Evolutionary conservation across 768 basidiomycete species (phyloP), one percentile per base, ranked within the genome.

Genomic region (Podaxis rugospora): DNA sequence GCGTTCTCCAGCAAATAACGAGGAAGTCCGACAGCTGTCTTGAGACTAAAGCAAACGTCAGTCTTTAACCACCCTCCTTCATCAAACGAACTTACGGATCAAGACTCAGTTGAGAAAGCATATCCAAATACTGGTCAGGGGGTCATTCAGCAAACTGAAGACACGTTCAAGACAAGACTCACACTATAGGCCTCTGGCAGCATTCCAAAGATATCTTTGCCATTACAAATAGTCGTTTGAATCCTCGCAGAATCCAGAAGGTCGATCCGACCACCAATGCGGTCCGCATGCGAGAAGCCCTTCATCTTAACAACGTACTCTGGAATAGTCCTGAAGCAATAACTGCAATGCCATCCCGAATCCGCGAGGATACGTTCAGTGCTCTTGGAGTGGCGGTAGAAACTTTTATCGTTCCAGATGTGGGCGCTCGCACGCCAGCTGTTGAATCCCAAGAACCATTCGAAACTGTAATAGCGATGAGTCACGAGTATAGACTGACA

Each of bases 281-380:
- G 82, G 65, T 87, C 85, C 7, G 82, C 78, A 71, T 87, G 86
- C 6, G 83, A 85, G 72, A 82, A 87, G 4, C 81, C 83, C 62
- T 69, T 71, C 83, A 86, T 85, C 72, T 86, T 86, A 66, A 79
- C 74, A 27, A 78, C 71, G 63, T 84, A 86, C 68, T 88, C 85
- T 6, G 76, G 70, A 52, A 87, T 74, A 11, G 80, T 79, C 47
- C 80, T 75, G 77, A 87, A 88, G 71, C 86, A 87, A 72, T 82
- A 87, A 59, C 82, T 83, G 72, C 85, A 87, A 66, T 88, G 85
- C 85, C 85, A 88, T 1, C 85, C 86, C n/a, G 84, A 73, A 68
- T 88, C 84, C 21, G 83, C 82, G 37, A 88, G 79, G 7, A 82
- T 71, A 39, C 69, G 67, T 52, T 84, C 76, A 7, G 73, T 73